Evolutionary conservation across 352 stramenopile species (phyloP).

Genomic region (Blastocystis sp.): DNA sequence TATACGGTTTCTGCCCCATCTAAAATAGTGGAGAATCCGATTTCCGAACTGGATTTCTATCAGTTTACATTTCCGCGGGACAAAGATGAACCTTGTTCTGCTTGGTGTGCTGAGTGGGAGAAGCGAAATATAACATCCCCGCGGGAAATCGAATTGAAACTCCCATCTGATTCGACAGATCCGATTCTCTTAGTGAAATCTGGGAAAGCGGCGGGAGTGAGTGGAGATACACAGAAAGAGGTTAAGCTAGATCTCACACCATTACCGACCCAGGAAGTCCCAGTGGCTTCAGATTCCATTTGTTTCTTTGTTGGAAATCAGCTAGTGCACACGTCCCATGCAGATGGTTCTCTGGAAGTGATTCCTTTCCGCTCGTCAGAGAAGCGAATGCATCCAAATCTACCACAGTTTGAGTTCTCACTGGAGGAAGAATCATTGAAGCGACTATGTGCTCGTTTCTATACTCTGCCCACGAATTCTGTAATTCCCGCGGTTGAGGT

Average conservation of each 20-base stretch:
- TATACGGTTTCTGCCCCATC: background rate
- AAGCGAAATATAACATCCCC: background rate
- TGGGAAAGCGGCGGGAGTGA: background rate
- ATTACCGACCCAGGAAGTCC: background rate
- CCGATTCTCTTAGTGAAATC: background rate
- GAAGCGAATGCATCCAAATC: background rate
- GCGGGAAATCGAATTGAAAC: background rate
- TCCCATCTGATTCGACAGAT: background rate
- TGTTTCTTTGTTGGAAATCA: background rate
- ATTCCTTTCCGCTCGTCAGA: background rate
- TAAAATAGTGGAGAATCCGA: no score
- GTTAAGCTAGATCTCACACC: background rate
- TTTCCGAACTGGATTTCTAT: background rate
- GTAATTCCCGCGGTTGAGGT: background rate
- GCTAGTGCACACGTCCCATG: background rate
- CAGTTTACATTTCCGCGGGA: background rate
- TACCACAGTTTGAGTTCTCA: background rate
- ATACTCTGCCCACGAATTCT: background rate
- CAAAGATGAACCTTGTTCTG: background rate
- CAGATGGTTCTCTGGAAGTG: background rate
- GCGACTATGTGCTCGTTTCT: background rate
- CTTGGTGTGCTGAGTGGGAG: background rate
- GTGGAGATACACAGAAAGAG: background rate
- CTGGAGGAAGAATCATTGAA: background rate
- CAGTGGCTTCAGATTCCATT: background rate